Conservation (phyloP, 2,329 filamentous ascomycete species). For the Xylaria sp. region DNA sequence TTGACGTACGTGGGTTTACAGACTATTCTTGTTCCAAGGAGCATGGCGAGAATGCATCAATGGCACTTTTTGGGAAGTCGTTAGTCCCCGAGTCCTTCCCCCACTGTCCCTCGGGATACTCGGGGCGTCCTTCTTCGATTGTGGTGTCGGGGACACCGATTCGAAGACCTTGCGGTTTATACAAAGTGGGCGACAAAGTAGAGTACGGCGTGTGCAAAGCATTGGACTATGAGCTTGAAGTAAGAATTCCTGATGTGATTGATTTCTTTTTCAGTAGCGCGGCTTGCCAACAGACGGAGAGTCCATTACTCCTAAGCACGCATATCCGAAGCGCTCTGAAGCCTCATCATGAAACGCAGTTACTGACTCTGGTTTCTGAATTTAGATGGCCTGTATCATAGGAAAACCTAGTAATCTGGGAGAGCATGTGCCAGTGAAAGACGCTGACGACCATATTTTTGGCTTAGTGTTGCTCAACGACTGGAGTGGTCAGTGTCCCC, state of each 20-base stretch:
- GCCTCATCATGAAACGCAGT: neutral
- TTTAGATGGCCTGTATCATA: slow-evolving; percentile 54
- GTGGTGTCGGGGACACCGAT: slow-evolving; percentile 44
- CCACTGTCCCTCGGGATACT: slow-evolving; percentile 38
- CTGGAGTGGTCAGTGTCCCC: slow-evolving; percentile 57
- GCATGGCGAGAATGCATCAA: slow-evolving; percentile 61
- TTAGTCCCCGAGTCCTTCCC: slow-evolving; percentile 37
- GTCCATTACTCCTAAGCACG: neutral
- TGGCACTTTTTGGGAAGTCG: slow-evolving; percentile 42
- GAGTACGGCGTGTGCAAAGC: slow-evolving; percentile 44
- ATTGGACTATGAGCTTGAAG: slow-evolving; percentile 57
- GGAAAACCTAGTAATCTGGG: slow-evolving; percentile 54
- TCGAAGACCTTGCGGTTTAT: slow-evolving; percentile 40
- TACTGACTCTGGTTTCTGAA: neutral
- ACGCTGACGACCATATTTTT: slow-evolving; percentile 69
- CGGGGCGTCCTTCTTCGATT: slow-evolving; percentile 38
- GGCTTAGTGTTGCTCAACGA: slow-evolving; percentile 71
- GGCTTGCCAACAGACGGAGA: neutral
- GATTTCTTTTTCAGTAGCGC: neutral
- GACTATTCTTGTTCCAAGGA: slow-evolving; percentile 66
- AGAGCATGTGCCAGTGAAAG: slow-evolving; percentile 52
- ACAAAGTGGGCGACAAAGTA: slow-evolving; percentile 34
- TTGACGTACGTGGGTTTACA: slow-evolving; percentile 65
- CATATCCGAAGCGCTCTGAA: neutral
- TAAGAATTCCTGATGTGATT: neutral